Evolutionary conservation across 148 eudicot genomes (phyloP), one percentile per base, ranked within the genome.

Genomic region (Rhododendron henanense): DNA sequence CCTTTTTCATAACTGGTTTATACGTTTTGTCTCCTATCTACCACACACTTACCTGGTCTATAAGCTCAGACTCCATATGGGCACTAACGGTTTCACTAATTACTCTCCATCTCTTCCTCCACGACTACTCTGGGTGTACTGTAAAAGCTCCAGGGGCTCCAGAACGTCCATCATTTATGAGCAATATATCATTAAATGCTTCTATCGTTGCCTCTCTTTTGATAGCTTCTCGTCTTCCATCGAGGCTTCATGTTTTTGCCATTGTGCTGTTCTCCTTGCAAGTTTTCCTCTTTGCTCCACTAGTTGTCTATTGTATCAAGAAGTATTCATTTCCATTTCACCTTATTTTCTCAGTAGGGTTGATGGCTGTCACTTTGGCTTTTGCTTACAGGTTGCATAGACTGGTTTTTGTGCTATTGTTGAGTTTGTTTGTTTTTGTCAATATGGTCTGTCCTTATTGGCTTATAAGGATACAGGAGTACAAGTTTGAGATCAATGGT

Each of bases 141-240:
- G 91, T 93, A 76, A 93, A 89, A 87, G 92, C 92, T 85, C 96
- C 94, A 8, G 97, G 94, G 25, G 87, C 90, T 80, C 84, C 78
- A 37, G 92, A 94, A 47, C 92, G 89, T 83, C 96, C 98, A 61
- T 87, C 91, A 33, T 88, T 97, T 37, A 88, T 90, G 14, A 91
- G 96, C 89, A 97, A 95, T 85, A 91, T 97, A 53, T 71, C 76
- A 1, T 71, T 71, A 71, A 71, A 71, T 31, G 76, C 76, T 71
- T 71, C 76, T 13, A 94, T 97, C 55, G 92, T 97, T 78, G 99
- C 99, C 87, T 97, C 99, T 13, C 96, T 97, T 57, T 87, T 97
- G 90, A 93, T 97, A 88, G 97, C 99, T 88, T 97, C 99, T 79
- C 96, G 96, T 78, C 98, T 97, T 63, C 99, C 97, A 3, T 94